These are phyloP conservation scores for Colletotrichum salicis DNA, from an alignment of 2,329 filamentous ascomycete genomes.

Conservation along the genomic window DNA sequence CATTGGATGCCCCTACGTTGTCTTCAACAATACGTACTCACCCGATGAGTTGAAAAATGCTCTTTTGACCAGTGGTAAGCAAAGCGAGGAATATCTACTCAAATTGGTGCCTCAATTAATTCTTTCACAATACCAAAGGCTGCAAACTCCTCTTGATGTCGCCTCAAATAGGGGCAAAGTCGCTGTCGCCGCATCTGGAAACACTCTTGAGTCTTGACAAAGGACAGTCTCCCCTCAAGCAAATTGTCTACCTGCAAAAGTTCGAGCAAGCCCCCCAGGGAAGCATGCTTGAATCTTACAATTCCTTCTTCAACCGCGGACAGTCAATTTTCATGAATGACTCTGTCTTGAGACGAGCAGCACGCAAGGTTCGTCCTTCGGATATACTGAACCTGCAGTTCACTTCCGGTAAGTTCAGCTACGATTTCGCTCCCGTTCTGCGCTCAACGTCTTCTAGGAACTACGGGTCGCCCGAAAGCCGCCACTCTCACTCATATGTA, in stretches of 20 bases:
- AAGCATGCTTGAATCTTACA: not conserved
- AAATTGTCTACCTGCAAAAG: no score
- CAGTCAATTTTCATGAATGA: not conserved
- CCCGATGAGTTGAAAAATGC: not conserved
- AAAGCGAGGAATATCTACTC: no score
- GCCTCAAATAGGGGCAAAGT: not conserved
- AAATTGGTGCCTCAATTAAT: no score
- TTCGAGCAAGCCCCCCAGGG: not conserved
- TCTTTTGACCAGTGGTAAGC: not conserved
- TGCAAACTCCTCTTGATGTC: not conserved
- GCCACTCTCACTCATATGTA: not conserved
- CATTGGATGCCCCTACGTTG: not conserved
- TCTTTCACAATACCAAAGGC: not conserved
- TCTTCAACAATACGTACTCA: not conserved
- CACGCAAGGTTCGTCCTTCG: conserved; percentile 50
- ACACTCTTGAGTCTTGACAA: not conserved
- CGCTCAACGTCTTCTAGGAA: not conserved
- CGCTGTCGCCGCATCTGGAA: not conserved
- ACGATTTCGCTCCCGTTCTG: not conserved
- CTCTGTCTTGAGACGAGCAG: conserved; percentile 40
- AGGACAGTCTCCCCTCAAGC: no score
- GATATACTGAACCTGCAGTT: not conserved
- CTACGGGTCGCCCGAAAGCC: not conserved
- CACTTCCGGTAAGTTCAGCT: not conserved
- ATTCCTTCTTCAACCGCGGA: not conserved